Conservation (phyloP, 1,284 basidiomycete genomes). For the Ganoderma resinaceum region DNA sequence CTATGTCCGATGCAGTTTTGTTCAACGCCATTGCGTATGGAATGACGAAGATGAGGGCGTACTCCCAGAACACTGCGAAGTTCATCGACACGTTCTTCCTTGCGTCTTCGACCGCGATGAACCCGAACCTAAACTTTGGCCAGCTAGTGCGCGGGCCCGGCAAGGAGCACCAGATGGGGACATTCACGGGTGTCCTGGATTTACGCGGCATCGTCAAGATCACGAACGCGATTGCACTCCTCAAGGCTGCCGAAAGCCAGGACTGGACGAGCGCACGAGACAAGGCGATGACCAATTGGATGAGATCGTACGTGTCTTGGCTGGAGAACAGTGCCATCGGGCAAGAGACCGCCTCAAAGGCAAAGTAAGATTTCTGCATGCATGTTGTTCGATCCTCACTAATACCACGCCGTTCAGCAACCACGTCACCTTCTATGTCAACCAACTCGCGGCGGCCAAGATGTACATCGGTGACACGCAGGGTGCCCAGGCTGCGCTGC, state of each 20-base stretch:
- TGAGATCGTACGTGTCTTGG: constrained; percentile 61
- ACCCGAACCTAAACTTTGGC: constrained; percentile 72
- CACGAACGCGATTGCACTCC: constrained; percentile 60
- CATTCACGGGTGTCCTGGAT: constrained; percentile 71
- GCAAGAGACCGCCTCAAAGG: constrained; percentile 53
- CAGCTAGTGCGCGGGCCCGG: constrained; percentile 72
- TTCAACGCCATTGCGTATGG: constrained; percentile 68
- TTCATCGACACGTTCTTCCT: constrained; percentile 70
- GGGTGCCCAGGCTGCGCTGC: constrained; percentile 48
- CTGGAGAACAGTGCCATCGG: constrained; percentile 58
- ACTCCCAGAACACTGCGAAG: constrained; percentile 49
- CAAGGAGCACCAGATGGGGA: constrained; percentile 52
- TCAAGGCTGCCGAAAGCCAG: constrained; percentile 54
- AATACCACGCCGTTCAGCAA: constrained; percentile 50
- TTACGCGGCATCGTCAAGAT: constrained; percentile 69
- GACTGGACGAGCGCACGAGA: constrained; percentile 67
- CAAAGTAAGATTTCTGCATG: constrained; percentile 52
- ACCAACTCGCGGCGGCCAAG: constrained; percentile 47
- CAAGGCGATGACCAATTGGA: constrained; percentile 55
- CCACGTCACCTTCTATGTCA: constrained; percentile 61
- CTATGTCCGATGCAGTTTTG: constrained; percentile 64
- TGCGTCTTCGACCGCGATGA: constrained; percentile 63
- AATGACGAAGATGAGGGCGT: constrained; percentile 47
- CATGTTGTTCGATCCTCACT: neutral
- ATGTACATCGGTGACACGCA: constrained; percentile 45